Conservation (phyloP, 176 grass and related monocot genomes). For the Avena atlantica region DNA sequence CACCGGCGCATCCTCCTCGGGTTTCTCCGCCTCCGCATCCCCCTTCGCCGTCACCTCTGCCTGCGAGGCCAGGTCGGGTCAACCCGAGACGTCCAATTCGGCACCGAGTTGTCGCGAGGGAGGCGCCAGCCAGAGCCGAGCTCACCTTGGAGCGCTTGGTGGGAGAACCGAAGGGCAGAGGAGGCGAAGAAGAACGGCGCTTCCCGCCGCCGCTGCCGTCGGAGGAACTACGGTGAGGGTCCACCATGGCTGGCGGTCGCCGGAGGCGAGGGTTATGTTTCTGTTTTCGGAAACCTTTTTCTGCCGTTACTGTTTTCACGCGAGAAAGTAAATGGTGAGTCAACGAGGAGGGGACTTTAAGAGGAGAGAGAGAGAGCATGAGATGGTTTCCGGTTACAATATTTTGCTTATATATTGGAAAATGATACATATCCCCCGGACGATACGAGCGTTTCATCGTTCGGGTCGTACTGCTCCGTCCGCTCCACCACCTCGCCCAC, state of each 20-base stretch:
- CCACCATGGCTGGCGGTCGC: constrained; percentile 11
- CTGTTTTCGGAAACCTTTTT: background rate
- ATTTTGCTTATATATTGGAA: too few relatives aligned
- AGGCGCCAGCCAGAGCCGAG: background rate
- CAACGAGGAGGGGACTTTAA: too few relatives aligned
- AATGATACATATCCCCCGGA: too few relatives aligned
- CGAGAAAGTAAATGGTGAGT: background rate
- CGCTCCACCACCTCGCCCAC: too few relatives aligned
- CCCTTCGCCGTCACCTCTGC: background rate
- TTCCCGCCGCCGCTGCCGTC: background rate
- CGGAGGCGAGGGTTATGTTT: background rate
- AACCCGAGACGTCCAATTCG: background rate
- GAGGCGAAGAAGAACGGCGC: background rate
- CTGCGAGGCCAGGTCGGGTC: constrained; percentile 26
- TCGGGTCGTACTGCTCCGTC: too few relatives aligned
- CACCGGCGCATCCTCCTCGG: constrained; percentile 12
- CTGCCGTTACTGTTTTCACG: background rate
- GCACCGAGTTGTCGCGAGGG: background rate
- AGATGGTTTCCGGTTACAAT: too few relatives aligned
- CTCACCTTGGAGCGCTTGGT: constrained; percentile 16
- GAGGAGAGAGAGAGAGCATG: too few relatives aligned
- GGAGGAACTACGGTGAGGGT: background rate
- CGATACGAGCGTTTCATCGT: too few relatives aligned
- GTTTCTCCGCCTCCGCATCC: background rate
- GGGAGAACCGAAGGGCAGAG: background rate